phyloP scores from a whole-genome alignment of 2,329 filamentous ascomycete species.

The Didymella lethalis region DNA sequence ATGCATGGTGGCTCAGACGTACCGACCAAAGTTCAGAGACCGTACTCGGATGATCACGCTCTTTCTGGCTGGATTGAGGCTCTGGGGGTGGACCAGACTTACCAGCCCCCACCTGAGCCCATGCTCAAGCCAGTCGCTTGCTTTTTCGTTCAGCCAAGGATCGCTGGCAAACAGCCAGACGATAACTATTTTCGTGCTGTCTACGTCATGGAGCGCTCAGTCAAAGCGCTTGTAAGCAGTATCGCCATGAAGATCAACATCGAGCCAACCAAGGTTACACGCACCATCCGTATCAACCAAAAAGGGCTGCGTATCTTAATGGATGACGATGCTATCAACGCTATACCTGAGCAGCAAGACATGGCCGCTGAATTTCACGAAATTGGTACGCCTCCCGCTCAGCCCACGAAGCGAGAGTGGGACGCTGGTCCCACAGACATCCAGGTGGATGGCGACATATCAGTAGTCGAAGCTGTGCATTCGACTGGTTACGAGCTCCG shows the following conservation, averaged over 20 bases:
- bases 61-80: conserved; percentile 89
- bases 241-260: conserved; percentile 83
- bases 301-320: conserved; percentile 83
- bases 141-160: conserved; percentile 76
- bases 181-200: conserved; percentile 82
- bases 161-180: conserved; percentile 57
- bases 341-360: conserved; percentile 88
- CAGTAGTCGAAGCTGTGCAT: conserved; percentile 53
- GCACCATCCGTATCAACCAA: conserved; percentile 74
- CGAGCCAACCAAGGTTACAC: conserved; percentile 73
- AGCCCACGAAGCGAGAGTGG: conserved; percentile 62
- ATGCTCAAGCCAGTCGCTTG: conserved; percentile 81
- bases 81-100: conserved; percentile 84
- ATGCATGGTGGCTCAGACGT: conserved; percentile 58
- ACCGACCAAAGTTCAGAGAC: conserved; percentile 63
- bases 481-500: conserved; percentile 59
- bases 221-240: conserved; percentile 74
- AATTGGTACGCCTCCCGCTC: conserved; percentile 56
- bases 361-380: conserved; percentile 78
- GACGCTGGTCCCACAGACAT: conserved; percentile 58
- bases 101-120: conserved; percentile 79
- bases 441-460: conserved; percentile 58
- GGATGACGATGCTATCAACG: conserved; percentile 86
- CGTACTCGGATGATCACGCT: conserved; percentile 68
- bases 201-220: conserved; percentile 80